A percentile compares a stretch with the other conserved stretches of the same genome.
phyloP scores from a whole-genome alignment of 2,329 filamentous ascomycete genomes.

The Fusarium sp. region DNA sequence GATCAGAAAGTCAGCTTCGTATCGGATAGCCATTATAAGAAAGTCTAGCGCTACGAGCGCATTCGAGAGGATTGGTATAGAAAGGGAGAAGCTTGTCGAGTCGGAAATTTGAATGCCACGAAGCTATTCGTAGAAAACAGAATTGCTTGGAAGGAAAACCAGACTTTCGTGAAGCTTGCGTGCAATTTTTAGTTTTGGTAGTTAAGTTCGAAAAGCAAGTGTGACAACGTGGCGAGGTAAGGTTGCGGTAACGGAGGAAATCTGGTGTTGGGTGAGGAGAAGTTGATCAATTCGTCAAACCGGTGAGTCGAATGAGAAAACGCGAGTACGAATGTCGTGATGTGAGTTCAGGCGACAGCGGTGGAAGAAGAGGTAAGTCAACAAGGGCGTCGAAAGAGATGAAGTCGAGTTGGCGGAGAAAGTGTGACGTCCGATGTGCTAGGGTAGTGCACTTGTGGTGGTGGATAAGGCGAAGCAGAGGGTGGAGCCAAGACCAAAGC shows the following conservation, averaged over 20 bases:
- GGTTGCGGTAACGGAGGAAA: constrained; percentile 31
- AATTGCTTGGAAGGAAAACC: not conserved
- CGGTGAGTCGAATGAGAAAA: constrained; percentile 16
- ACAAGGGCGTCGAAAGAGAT: constrained; percentile 26
- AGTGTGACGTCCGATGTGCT: constrained; percentile 33
- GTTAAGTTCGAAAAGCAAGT: constrained; percentile 15
- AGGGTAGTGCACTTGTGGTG: constrained; percentile 24
- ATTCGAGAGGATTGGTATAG: constrained; percentile 50
- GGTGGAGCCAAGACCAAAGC: constrained; percentile 40
- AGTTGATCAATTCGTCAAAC: constrained; percentile 17
- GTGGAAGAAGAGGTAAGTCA: not conserved
- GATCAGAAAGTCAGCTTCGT: constrained; percentile 81
- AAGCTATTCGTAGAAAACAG: not conserved
- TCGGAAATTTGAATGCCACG: not conserved
- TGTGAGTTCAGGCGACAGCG: constrained; percentile 10
- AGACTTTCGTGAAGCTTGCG: not conserved
- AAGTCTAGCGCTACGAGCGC: constrained; percentile 52
- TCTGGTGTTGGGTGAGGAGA: constrained; percentile 8
- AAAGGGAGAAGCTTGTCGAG: constrained; percentile 12
- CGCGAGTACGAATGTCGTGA: constrained; percentile 16
- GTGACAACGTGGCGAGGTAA: constrained; percentile 34
- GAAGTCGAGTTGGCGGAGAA: constrained; percentile 29
- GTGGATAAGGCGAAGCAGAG: constrained; percentile 36
- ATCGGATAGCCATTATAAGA: constrained; percentile 70
- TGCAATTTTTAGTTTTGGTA: not conserved